Percentiles rank a stretch among this genome's conserved stretches.
Evolutionary conservation across 345 rosid species (phyloP).

Genomic region (Heritiera fomes): DNA sequence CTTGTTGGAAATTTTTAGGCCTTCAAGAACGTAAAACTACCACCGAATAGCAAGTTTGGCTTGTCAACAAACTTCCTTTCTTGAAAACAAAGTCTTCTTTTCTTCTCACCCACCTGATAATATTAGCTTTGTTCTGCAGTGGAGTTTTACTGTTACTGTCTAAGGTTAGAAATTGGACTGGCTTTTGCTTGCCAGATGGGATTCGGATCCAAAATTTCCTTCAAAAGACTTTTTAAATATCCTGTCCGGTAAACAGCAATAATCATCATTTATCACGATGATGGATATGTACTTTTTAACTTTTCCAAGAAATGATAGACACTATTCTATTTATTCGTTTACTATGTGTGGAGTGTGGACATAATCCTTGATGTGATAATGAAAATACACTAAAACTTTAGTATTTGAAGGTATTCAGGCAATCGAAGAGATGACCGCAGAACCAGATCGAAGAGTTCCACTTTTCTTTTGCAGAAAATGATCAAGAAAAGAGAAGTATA

Average conservation of each 20-base stretch:
- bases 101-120: no score
- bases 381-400: constrained; percentile 9
- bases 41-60: constrained; percentile 18
- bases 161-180: no score
- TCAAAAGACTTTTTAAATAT: constrained; percentile 19
- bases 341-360: neutral
- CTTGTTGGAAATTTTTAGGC: constrained; percentile 7
- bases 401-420: constrained; percentile 1
- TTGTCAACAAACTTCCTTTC: no score
- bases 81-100: no score
- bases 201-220: constrained; percentile 5
- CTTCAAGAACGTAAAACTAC: constrained; percentile 11
- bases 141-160: no score
- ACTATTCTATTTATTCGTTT: constrained; percentile 15
- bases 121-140: no score
- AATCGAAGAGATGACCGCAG: constrained; percentile 16
- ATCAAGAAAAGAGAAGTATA: neutral
- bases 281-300: constrained; percentile 17
- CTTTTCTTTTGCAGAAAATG: neutral
- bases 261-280: constrained; percentile 30
- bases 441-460: neutral
- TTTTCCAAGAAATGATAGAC: constrained; percentile 25
- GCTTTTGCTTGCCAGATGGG: constrained; percentile 39
- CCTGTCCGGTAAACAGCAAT: constrained; percentile 32
- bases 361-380: constrained; percentile 1